Evolutionary conservation across 2,329 filamentous ascomycete genomes (phyloP).

Genomic region (Pezicula carpinea): DNA sequence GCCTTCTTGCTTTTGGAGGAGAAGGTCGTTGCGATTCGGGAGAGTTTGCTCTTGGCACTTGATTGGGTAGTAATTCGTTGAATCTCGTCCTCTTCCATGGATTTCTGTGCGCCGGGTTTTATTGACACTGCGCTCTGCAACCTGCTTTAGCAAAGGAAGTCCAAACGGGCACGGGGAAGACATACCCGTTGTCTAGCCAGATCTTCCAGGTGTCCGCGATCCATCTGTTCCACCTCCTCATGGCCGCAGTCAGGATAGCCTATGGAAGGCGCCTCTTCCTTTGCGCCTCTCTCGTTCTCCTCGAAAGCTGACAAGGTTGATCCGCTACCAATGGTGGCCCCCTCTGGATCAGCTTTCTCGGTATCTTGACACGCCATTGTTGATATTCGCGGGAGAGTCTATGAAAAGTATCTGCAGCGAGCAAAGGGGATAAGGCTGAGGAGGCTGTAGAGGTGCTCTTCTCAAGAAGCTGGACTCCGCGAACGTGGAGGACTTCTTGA

Average conservation of each 20-base stretch:
- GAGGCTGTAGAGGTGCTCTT: not conserved
- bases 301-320: not conserved
- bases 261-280: constrained; percentile 8
- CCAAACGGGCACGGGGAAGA: not conserved
- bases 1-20: constrained; percentile 20
- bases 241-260: constrained; percentile 22
- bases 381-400: not conserved
- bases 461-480: too few species aligned
- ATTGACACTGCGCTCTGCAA: constrained; percentile 16
- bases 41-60: constrained; percentile 20
- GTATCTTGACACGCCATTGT: constrained; percentile 5
- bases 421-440: not conserved
- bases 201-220: constrained; percentile 21
- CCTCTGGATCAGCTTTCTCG: constrained; percentile 10
- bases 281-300: not conserved
- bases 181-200: constrained; percentile 18
- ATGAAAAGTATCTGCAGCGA: too few species aligned
- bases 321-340: not conserved
- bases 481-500: too few species aligned
- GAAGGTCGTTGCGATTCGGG: constrained; percentile 19
- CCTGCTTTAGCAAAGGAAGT: not conserved
- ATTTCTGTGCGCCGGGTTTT: constrained; percentile 11
- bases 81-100: constrained; percentile 9
- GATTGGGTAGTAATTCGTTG: constrained; percentile 11
- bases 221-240: constrained; percentile 24